phyloP scores from a whole-genome alignment of 768 basidiomycete species.

The Leucocoprinus sp. region DNA sequence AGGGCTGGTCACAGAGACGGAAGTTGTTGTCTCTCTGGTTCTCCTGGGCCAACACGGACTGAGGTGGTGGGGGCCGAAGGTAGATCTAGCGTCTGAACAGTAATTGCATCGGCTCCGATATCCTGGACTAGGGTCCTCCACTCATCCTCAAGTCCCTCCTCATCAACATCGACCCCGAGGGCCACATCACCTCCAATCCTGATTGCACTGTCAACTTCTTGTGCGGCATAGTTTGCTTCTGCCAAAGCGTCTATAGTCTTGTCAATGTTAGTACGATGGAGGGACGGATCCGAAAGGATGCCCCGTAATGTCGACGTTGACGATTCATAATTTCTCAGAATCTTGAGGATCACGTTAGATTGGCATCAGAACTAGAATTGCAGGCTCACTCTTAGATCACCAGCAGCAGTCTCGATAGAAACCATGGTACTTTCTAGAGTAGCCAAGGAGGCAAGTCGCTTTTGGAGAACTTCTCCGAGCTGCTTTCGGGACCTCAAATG shows the following conservation, averaged over 20 bases:
- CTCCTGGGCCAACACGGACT: not conserved
- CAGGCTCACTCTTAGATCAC: constrained; percentile 71
- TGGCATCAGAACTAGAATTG: too few relatives aligned
- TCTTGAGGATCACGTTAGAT: constrained; percentile 32
- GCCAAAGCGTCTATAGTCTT: constrained; percentile 84
- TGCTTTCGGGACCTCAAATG: constrained; percentile 78
- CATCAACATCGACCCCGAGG: constrained; percentile 40
- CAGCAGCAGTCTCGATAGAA: constrained; percentile 82
- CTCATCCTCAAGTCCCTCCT: constrained; percentile 54
- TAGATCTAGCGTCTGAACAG: constrained; percentile 9
- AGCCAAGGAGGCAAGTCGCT: constrained; percentile 65
- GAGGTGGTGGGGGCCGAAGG: not conserved
- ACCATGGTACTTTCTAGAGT: constrained; percentile 72
- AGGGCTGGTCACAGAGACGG: not conserved
- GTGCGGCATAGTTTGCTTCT: constrained; percentile 73
- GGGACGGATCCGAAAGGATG: constrained; percentile 72
- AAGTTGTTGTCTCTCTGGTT: not conserved
- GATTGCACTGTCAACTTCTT: constrained; percentile 76
- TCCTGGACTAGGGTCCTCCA: constrained; percentile 43
- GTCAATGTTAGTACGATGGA: constrained; percentile 74
- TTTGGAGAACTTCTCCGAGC: constrained; percentile 67
- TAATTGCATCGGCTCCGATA: constrained; percentile 16
- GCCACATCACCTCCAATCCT: constrained; percentile 58
- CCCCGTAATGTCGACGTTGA: constrained; percentile 71
- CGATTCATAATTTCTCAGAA: constrained; percentile 79